phyloP scores from a whole-genome alignment of 2,329 filamentous ascomycete genomes.

The Phialemonium atrogriseum region DNA sequence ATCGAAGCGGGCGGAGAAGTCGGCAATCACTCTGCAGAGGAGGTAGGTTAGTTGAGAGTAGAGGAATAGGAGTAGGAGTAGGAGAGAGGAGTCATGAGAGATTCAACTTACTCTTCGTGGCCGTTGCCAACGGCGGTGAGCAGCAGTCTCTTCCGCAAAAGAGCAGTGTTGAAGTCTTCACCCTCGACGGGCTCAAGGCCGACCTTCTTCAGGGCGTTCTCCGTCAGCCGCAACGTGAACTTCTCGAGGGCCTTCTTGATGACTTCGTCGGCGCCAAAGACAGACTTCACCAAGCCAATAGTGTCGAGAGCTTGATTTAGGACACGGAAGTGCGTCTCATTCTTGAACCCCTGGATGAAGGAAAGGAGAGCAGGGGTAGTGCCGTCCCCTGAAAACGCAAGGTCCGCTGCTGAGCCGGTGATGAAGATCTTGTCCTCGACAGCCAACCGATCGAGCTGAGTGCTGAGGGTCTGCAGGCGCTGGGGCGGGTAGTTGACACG shows the following conservation, averaged over 20 bases:
- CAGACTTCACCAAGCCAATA: conserved; percentile 67
- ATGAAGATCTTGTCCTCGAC: conserved; percentile 89
- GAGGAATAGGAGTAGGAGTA: conserved; percentile 6
- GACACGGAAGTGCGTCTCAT: conserved; percentile 78
- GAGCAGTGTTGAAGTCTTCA: conserved; percentile 74
- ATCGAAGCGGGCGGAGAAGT: conserved; percentile 73
- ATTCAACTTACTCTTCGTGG: conserved; percentile 63
- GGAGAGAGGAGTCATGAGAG: too few relatives aligned
- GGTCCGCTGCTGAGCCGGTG: conserved; percentile 79
- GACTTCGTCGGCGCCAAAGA: conserved; percentile 70
- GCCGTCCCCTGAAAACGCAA: conserved; percentile 80
- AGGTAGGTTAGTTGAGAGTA: too few relatives aligned
- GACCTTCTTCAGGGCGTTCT: conserved; percentile 65
- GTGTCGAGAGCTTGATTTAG: conserved; percentile 80
- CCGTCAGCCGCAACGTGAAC: conserved; percentile 71
- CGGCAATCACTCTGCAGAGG: conserved; percentile 43
- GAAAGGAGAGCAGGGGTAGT: conserved; percentile 74
- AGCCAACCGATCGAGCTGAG: conserved; percentile 65
- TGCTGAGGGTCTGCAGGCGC: conserved; percentile 71
- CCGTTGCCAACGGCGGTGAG: conserved; percentile 65
- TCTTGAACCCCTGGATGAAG: conserved; percentile 75
- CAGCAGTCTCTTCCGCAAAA: conserved; percentile 77
- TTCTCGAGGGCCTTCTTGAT: conserved; percentile 67
- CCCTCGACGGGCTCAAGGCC: conserved; percentile 75
- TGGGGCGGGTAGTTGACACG: conserved; percentile 87